Evolutionary conservation across 768 basidiomycete species (phyloP), one percentile per base, ranked within the genome.

Genomic region (Sarcomyxa edulis): DNA sequence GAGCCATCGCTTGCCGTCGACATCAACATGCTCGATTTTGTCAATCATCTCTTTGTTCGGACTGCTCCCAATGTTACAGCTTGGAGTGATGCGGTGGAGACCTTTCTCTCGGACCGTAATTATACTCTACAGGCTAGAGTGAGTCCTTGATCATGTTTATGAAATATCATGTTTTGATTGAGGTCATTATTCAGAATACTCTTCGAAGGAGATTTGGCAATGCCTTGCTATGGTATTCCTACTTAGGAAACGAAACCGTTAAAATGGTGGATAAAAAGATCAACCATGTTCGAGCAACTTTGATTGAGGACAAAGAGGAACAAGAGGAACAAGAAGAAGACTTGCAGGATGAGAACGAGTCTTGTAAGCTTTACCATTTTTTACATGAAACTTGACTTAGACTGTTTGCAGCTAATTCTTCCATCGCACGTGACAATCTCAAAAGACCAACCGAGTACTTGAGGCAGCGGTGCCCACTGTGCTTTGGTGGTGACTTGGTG

Each of bases 1-100:
- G 37, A 31, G 1, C 63, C 63, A 6, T 50, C 53, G 7, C 42
- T 65, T 3, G 62, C 58, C 9, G 53, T 65, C 1, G 55, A 62
- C 35, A 21, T 64, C 12, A 43, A 42, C 24, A 45, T 63, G 20
- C 38, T 64, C 7, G 48, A 56, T 22, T 60, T 64, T 38, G 53
- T 54, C 0, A 18, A 30, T 22, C 26, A 44, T 6, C 42, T 64
- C 0, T 63, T 59, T 41, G 30, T 58, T 19, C 39, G 33, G 15
- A 40, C 52, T 5, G 41, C 56, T 7, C 60, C 53, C 7, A 59
- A 60, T 31, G 48, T 45, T 31, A 51, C 53, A 1, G 59, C 51
- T 1, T 55, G 51, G 48, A 47, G 53, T n/a, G 45, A 53, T 12
- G 47, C 61, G 0, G 24, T 62, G 7, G 53, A 61, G 30, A 35